Evolutionary conservation across 2,329 filamentous ascomycete genomes (phyloP), one percentile per base, ranked within the genome.

Genomic region (Scedosporium dehoogii): DNA sequence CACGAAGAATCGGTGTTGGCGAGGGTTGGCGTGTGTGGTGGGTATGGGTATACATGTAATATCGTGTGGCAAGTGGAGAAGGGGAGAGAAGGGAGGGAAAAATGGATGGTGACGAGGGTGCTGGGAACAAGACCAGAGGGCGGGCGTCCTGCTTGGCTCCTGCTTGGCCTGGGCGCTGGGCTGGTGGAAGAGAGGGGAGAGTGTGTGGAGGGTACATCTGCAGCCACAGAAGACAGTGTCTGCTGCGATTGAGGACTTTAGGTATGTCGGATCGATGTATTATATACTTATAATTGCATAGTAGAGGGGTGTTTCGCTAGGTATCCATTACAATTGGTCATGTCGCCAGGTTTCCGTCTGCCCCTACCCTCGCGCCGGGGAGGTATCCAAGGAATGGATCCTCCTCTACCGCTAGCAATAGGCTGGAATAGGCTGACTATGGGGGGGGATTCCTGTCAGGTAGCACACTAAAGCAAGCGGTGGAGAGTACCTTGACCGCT

Each of bases 31-130:
- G 27, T 33, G 56, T 60, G 33, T 38, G 33, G 33, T 38, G 33
- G 33, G 33, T 38, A 38, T 12, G 44, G 59, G 44, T 60, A 60
- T 60, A 55, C 51, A 55, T 55, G 51, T 55, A 38, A 51, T 29
- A 60, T 60, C 59, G 59, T 51, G 25, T 25, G 29, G 29, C 46
- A 61, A 61, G 59, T 61, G 59, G 59, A 61, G 59, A 61, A 61
- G 59, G 59, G 59, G 48, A 38, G 48, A 42, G 29, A 42, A 61
- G 27, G 44, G 33, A 46, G n/a, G 48, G 59, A 55, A 56, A 44
- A 44, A 42, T 56, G 25, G 55, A 58, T 41, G 55, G 55, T 33
- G 33, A 48, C 10, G 58, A 44, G 58, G 58, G 59, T 51, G 59
- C 44, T 60, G 59, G 59, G 59, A 60, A 51, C 59, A 51, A 59